phyloP scores from a whole-genome alignment of 2,329 filamentous ascomycete genomes.

The Orbilia quercus region DNA sequence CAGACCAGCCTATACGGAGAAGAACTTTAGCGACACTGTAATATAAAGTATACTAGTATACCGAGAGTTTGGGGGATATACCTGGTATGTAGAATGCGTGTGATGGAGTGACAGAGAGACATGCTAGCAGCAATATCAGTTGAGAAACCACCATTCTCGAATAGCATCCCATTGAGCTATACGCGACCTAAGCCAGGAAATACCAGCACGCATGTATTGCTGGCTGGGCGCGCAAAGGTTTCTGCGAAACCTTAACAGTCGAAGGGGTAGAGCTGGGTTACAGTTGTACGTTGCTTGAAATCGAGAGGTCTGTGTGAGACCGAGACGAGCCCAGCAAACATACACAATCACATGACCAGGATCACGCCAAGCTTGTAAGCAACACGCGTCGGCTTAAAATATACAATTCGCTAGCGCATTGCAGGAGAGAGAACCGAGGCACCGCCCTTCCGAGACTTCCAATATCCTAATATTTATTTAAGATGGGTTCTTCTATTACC shows the following conservation, averaged over 20 bases:
- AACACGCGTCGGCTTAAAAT: slow-evolving; percentile 17
- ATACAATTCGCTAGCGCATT: neutral
- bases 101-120: slow-evolving; percentile 52
- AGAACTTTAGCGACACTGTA: slow-evolving; percentile 39
- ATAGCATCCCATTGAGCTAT: slow-evolving; percentile 47
- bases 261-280: neutral
- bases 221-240: slow-evolving; percentile 23
- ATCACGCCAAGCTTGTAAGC: neutral
- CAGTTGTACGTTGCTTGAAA: neutral
- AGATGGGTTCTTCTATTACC: too few relatives aligned
- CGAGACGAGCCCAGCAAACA: neutral
- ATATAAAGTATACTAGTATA: slow-evolving; percentile 9
- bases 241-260: neutral
- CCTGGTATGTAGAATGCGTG: slow-evolving; percentile 85
- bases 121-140: slow-evolving; percentile 53
- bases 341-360: neutral
- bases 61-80: slow-evolving; percentile 64
- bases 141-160: slow-evolving; percentile 18
- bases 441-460: too few relatives aligned
- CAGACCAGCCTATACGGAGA: slow-evolving; percentile 76
- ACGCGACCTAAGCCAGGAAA: slow-evolving; percentile 10
- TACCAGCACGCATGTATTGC: slow-evolving; percentile 19
- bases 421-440: neutral
- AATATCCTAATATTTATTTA: too few relatives aligned
- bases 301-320: neutral